Base-by-base conservation (phyloP, 139 green algal species). In the Chlorella ohadii region DNA sequence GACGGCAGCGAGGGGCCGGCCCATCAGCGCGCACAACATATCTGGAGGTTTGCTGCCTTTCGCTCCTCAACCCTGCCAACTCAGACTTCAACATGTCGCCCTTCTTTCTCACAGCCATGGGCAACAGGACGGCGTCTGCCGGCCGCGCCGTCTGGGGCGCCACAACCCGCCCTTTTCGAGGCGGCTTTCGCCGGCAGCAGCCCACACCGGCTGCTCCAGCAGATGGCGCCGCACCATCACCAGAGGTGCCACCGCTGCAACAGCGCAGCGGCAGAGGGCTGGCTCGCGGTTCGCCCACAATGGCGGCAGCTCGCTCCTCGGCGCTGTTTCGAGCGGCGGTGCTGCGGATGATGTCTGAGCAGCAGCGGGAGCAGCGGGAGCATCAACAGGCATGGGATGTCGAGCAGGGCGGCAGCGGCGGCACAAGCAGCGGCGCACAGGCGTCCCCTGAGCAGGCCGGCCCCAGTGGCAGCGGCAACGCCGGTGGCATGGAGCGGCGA, bases 281-380 rank as follows among this genome's bases (percentile, higher is more conserved):
- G 59, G 12, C 64, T 4, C 64, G 5, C 9, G 15, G 28, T 13
- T n/a, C 67, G 20, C 23, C 67, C 4, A 31, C 36, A n/a, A 22
- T 81, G 22, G 57, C 75, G 34, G 59, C 75, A 9, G 75, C 56
- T 11, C 75, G 75, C 2, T 81, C 75, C 22, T 81, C 57, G 1
- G 56, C 75, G 4, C 75, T 81, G 7, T 81, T 71, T 25, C 34
- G 75, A 1, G 75, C 75, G 0, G 75, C 75, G 2, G 34, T 81
- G 22, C 9, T 71, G 56, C 75, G 75, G 56, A 71, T 81, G 75
- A 56, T 81, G 33, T 38, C 63, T 19, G 11, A 34, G 44, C 51
- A 38, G 34, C 75, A 57, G 27, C 22, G 7, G 56, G 31, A 70
- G 75, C 19, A 47, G 16, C 57, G 28, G 27, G 17, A 6, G 7